Conservation (phyloP, 768 basidiomycete genomes). For the Pseudohyphozyma bogoriensis region DNA sequence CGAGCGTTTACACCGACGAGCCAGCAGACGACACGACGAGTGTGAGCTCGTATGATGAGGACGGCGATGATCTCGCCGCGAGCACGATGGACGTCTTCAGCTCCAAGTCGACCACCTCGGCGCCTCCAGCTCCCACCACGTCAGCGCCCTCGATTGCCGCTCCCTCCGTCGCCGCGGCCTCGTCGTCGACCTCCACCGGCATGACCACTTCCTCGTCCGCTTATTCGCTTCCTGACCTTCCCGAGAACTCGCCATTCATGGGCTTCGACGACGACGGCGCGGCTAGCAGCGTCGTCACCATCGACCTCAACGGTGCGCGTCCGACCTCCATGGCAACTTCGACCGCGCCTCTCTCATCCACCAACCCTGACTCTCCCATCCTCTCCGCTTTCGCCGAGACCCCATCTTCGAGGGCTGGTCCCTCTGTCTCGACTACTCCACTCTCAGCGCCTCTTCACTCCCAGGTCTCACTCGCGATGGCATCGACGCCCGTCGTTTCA, state of each 20-base stretch:
- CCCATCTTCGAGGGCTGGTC: too few species aligned
- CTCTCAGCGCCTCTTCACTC: neutral
- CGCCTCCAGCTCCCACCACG: neutral
- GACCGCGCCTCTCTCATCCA: neutral
- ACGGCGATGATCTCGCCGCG: slow-evolving; percentile 4
- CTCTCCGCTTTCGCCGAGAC: slow-evolving; percentile 6
- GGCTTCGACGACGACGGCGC: slow-evolving; percentile 24
- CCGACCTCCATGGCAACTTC: neutral
- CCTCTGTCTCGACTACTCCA: too few species aligned
- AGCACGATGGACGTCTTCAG: neutral
- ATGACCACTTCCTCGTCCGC: neutral
- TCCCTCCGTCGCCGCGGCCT: too few species aligned
- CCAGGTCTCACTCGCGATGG: too few species aligned
- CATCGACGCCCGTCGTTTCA: too few species aligned
- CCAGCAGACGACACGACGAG: slow-evolving; percentile 7
- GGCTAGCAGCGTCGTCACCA: slow-evolving; percentile 10
- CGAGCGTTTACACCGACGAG: slow-evolving; percentile 5
- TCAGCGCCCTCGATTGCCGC: slow-evolving; percentile 1
- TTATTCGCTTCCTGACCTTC: slow-evolving; percentile 25
- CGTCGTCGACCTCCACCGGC: neutral
- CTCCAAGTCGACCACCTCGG: neutral
- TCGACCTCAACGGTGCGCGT: neutral
- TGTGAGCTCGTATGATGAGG: slow-evolving; percentile 18
- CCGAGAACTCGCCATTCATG: slow-evolving; percentile 23
- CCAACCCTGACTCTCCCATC: slow-evolving; percentile 10